These are phyloP conservation scores for Hemileccinum impolitum DNA, from an alignment of 768 basidiomycete genomes.

Conservation along the genomic window DNA sequence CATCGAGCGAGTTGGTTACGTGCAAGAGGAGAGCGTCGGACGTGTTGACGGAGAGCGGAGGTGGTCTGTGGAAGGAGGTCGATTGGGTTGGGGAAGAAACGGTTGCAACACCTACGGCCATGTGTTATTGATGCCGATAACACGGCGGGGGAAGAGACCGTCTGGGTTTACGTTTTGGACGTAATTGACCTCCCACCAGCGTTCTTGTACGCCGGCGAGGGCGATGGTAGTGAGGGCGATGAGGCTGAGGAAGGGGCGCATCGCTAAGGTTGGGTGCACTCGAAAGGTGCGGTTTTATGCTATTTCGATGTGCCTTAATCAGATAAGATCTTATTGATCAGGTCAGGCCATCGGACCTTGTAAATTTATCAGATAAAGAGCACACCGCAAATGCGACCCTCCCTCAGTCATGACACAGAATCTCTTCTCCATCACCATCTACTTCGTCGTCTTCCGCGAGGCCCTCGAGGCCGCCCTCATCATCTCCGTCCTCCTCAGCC, in stretches of 20 bases:
- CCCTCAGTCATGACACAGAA: constrained; percentile 22
- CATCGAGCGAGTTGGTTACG: constrained; percentile 65
- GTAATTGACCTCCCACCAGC: constrained; percentile 93
- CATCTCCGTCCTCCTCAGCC: constrained; percentile 84
- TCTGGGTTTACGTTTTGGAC: constrained; percentile 80
- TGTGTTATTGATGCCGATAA: constrained; percentile 84
- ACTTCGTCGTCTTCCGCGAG: constrained; percentile 96
- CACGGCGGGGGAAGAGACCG: constrained; percentile 69
- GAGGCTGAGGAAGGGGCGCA: no score
- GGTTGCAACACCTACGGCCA: constrained; percentile 80
- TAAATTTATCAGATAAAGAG: constrained; percentile 5
- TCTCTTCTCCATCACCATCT: constrained; percentile 88
- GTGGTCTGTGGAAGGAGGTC: constrained; percentile 51
- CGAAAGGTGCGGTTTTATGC: no score
- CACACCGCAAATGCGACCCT: no score
- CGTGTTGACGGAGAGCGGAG: constrained; percentile 69
- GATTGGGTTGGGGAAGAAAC: not conserved
- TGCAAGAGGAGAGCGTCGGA: constrained; percentile 78
- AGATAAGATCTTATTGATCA: no score
- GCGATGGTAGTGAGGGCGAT: constrained; percentile 30
- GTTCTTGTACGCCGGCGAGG: constrained; percentile 65
- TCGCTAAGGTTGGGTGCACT: no score
- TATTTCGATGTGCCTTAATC: not conserved
- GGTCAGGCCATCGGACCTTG: no score
- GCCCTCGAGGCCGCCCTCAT: constrained; percentile 91